Evolutionary conservation across 108 stramenopile genomes (phyloP).

Genomic region (Nannochloropsis gaditana): DNA sequence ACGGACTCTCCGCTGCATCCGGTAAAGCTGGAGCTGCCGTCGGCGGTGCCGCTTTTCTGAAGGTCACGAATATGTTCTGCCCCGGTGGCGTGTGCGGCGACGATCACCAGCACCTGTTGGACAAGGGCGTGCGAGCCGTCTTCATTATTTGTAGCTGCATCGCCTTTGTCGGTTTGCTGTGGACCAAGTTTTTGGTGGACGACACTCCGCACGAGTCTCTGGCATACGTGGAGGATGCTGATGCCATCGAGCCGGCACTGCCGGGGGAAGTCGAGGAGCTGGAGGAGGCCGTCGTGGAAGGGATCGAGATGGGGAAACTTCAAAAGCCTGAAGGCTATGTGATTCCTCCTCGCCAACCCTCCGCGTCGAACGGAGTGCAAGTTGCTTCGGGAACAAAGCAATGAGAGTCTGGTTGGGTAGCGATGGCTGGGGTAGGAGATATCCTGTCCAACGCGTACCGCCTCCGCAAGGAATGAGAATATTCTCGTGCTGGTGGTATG

Average conservation of each 20-base stretch:
- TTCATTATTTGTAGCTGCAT: neutral
- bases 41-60: neutral
- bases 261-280: slow-evolving; percentile 11
- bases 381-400: no score
- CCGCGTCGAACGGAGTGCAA: neutral
- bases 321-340: slow-evolving; percentile 10
- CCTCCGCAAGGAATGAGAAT: no score
- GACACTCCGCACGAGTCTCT: neutral
- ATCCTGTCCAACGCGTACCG: no score
- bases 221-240: neutral
- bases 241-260: neutral
- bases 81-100: neutral
- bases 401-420: no score
- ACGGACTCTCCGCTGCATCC: slow-evolving; percentile 53
- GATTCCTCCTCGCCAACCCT: neutral
- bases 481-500: no score
- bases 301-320: neutral
- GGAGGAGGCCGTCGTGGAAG: neutral
- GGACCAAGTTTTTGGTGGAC: neutral
- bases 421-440: no score
- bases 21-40: slow-evolving; percentile 54
- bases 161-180: neutral
- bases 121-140: neutral
- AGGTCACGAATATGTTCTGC: slow-evolving; percentile 17
- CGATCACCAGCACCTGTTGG: neutral